Conservation (phyloP, 257 asterid genomes). For the Solanum medicagineum region DNA sequence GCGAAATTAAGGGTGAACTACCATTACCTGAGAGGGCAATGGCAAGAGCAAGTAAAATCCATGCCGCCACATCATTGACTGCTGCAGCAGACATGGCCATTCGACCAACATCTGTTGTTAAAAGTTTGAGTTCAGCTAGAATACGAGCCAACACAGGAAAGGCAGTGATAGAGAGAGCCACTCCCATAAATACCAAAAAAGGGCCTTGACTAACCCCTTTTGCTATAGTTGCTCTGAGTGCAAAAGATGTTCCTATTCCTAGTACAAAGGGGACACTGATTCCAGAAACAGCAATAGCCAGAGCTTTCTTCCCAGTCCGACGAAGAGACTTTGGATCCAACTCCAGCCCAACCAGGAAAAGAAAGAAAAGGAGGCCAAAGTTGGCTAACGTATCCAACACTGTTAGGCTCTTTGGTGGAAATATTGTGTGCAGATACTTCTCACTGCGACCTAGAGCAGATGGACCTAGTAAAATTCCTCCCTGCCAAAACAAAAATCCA, state of each 20-base stretch:
- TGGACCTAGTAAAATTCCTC: conserved; percentile 57
- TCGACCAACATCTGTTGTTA: conserved; percentile 50
- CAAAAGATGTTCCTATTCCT: conserved; percentile 54
- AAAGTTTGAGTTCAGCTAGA: conserved; percentile 51
- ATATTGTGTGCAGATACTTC: conserved; percentile 32
- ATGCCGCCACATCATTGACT: conserved; percentile 61
- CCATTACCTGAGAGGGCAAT: conserved; percentile 44
- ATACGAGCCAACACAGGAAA: conserved; percentile 68
- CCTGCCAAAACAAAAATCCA: conserved; percentile 19
- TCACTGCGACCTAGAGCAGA: conserved; percentile 52
- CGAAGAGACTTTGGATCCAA: conserved; percentile 40
- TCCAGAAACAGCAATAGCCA: conserved; percentile 46
- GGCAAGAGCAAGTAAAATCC: conserved; percentile 64
- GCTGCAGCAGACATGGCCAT: conserved; percentile 84
- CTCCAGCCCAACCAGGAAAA: conserved; percentile 54
- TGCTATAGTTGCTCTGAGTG: conserved; percentile 37
- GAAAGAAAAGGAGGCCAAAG: conserved; percentile 49
- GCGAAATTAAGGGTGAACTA: conserved; percentile 34
- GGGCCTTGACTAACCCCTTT: conserved; percentile 41
- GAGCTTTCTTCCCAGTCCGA: conserved; percentile 50
- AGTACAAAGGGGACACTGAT: conserved; percentile 42
- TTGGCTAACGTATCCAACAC: conserved; percentile 55
- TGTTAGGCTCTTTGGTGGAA: conserved; percentile 43
- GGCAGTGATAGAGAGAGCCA: conserved; percentile 58
- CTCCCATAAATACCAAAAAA: conserved; percentile 56